Percentiles rank a stretch among this genome's conserved stretches.
Evolutionary conservation across 2,329 filamentous ascomycete genomes (phyloP).

Genomic region (Botryotinia convoluta): DNA sequence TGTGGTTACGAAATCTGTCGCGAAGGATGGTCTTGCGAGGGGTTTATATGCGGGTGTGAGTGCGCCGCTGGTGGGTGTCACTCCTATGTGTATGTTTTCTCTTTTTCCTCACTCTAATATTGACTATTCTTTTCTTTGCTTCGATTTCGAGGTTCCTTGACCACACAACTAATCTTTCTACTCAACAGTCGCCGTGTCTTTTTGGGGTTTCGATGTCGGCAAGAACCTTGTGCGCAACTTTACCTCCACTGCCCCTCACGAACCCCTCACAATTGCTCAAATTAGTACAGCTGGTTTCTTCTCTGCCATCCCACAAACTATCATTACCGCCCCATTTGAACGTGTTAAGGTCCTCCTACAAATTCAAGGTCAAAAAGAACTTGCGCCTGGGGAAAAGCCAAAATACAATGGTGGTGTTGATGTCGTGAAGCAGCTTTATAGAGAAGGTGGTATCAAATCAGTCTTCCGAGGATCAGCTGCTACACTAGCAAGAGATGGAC

Average conservation of each 20-base stretch:
- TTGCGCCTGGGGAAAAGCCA: constrained; percentile 85
- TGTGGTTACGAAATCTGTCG: constrained; percentile 84
- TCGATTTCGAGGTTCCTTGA: not conserved
- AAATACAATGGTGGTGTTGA: constrained; percentile 85
- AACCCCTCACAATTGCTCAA: constrained; percentile 77
- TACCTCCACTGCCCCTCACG: constrained; percentile 60
- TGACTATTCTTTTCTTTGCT: not conserved
- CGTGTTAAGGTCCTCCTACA: constrained; percentile 98
- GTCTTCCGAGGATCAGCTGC: constrained; percentile 91
- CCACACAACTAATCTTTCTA: constrained; percentile 18
- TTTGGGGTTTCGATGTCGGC: constrained; percentile 92
- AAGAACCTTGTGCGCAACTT: constrained; percentile 77
- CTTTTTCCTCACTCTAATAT: not conserved
- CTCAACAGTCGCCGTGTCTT: constrained; percentile 61
- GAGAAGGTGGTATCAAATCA: constrained; percentile 81
- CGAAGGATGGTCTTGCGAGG: constrained; percentile 74
- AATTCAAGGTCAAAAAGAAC: constrained; percentile 87
- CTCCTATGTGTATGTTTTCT: constrained; percentile 86
- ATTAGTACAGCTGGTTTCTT: constrained; percentile 94
- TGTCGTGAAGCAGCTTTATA: constrained; percentile 90
- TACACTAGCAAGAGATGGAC: constrained; percentile 90
- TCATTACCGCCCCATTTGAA: constrained; percentile 98
- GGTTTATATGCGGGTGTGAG: constrained; percentile 97
- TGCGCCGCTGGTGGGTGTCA: constrained; percentile 91
- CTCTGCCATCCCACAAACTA: constrained; percentile 94